Percentiles rank a stretch among this genome's conserved stretches.
Conservation (phyloP, 495 filamentous ascomycete species). For the Neurospora sp. region DNA sequence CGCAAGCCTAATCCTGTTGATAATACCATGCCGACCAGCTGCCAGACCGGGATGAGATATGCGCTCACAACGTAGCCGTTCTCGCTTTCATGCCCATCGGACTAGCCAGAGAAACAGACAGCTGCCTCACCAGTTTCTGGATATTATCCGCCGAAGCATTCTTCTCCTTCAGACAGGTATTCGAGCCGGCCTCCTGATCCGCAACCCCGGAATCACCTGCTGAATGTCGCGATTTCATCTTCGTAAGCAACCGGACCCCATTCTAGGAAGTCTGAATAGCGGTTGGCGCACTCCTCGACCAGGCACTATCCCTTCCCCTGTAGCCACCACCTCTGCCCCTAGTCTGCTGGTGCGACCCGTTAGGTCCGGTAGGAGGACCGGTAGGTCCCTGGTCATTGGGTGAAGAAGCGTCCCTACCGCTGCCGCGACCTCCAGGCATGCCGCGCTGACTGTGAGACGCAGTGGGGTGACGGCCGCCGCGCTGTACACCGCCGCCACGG, state of each 20-base stretch:
- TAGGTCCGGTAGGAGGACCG: constrained; percentile 3
- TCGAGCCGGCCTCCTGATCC: background rate
- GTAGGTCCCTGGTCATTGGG: constrained; percentile 13
- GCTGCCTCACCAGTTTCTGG: background rate
- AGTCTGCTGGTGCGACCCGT: constrained; percentile 2
- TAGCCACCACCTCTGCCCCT: constrained; percentile 20
- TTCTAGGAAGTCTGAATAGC: constrained; percentile 17
- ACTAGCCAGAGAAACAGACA: background rate
- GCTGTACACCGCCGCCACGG: constrained; percentile 24
- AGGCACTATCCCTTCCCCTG: constrained; percentile 18
- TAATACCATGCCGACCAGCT: background rate
- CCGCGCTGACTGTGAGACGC: constrained; percentile 11
- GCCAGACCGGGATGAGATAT: background rate
- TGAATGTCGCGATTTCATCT: background rate
- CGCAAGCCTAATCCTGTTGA: background rate
- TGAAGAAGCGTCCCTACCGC: constrained; percentile 12
- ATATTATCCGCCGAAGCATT: background rate
- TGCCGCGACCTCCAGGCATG: background rate
- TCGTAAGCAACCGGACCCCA: background rate
- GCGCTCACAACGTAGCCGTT: background rate
- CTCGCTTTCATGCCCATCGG: background rate
- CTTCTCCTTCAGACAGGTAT: background rate
- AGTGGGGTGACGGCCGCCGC: constrained; percentile 19
- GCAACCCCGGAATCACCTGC: background rate
- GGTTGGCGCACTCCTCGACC: constrained; percentile 16